phyloP scores from a whole-genome alignment of 345 rosid species.

The Bruguiera sexangula region DNA sequence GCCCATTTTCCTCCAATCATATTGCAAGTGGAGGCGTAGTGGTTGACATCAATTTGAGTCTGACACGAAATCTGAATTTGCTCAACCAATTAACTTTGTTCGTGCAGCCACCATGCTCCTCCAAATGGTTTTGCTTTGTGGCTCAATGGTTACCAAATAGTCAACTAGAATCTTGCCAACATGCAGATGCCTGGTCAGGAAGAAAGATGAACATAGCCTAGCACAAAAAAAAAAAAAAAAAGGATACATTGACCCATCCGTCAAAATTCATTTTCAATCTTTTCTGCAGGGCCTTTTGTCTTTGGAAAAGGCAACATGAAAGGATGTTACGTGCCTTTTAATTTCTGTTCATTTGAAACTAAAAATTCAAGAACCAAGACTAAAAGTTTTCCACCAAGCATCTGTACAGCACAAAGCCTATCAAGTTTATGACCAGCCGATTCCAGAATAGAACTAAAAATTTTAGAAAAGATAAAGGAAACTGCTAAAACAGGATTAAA shows the following conservation, averaged over 20 bases:
- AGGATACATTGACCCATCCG: too few species aligned
- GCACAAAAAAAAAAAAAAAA: too few species aligned
- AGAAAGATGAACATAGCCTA: not conserved
- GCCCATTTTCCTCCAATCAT: not conserved
- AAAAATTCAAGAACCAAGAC: not conserved
- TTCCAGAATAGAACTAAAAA: too few species aligned
- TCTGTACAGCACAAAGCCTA: too few species aligned
- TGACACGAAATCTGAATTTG: not conserved
- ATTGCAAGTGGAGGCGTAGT: not conserved
- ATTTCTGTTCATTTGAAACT: not conserved
- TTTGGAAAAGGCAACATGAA: not conserved
- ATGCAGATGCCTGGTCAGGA: conserved; percentile 1
- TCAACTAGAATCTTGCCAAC: not conserved
- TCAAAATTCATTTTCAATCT: not conserved
- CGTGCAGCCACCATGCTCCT: not conserved
- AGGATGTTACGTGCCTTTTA: too few species aligned
- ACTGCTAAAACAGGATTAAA: not conserved
- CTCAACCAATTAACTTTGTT: not conserved
- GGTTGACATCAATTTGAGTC: conserved; percentile 1
- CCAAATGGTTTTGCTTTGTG: not conserved
- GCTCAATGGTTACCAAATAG: too few species aligned
- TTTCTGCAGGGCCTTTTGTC: conserved; percentile 1
- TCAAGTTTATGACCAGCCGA: too few species aligned
- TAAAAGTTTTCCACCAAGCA: too few species aligned
- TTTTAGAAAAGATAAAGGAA: too few species aligned